Evolutionary conservation across 164 flowering plant species (phyloP), one percentile per base, ranked within the genome.

Genomic region (Chimonanthus salicifolius): DNA sequence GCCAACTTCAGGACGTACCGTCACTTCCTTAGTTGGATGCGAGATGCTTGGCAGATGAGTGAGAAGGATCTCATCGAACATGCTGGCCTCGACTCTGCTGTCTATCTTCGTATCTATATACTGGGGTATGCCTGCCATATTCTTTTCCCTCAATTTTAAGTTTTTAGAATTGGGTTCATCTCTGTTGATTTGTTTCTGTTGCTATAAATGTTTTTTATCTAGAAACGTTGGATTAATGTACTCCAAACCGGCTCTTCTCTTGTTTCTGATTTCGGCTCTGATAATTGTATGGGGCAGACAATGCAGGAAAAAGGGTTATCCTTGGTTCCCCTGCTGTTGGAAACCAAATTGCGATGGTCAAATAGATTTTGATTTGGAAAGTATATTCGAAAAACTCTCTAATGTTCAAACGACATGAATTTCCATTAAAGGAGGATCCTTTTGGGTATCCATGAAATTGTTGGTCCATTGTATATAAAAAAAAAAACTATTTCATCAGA

Each of bases 11-110:
- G 47, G 82, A 92, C 92, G 54, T 92, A 92, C 74, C 74, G 92
- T 51, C 89, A 91, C 63, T 95, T 95, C 82, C 80, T 93, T 70
- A 95, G 88, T 79, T 95, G 99, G 99, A 95, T 95, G 97, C 98
- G 98, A 70, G 85, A 85, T 75, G 97, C 97, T 68, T 49, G 93
- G 80, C 81, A 77, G 76, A 93, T 93, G 98, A 77, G 83, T 58
- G 96, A 95, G 78, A 10, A 80, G n/a, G 84, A 89, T 76, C 74
- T 95, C 18, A 88, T 95, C 74, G 74, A 81, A 54, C 98, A 95
- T 79, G 96, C 98, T 68, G 99, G 99, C 7, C 89, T 95, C 47
- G 98, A 93, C 77, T 95, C 99, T 73, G 99, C 92, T 71, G 88
- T 87, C 80, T 95, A 88, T 79, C 88, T 95, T 71, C 79, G 98